Evolutionary conservation across 148 eudicot species (phyloP), one percentile per base, ranked within the genome.

Genomic region (Rhododendron molle): DNA sequence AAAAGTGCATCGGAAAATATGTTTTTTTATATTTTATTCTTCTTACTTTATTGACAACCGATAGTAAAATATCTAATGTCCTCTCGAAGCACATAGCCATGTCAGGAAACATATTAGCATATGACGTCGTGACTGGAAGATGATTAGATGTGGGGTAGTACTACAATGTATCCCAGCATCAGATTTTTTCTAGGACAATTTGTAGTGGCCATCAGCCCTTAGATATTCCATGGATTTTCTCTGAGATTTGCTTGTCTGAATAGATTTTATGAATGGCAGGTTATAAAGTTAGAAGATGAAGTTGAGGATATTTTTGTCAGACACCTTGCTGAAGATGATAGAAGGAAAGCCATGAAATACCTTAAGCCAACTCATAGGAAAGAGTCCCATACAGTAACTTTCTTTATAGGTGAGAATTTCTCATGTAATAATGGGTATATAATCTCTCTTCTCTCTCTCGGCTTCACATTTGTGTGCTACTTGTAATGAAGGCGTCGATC

Each of bases 311-410:
- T 90, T 34, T 95, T 97, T 86, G 87, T 94, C 28, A 94, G 92
- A 88, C 92, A 97, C 81, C 94, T 95, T 73, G 91, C 98, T 11
- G 85, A 91, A 85, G 98, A 95, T 85, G 94, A 97, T 84, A 92
- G 87, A 88, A 90, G 92, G 73, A 97, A 92, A 87, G 99, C 98
- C 83, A 95, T 95, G 99, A 95, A 91, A 83, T 97, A 97, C 91
- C 95, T 97, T 23, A 97, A 92, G 82, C 99, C 98, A 21, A 92
- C 93, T 76, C 99, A 93, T 72, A 91, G 91, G 40, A 93, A 92
- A 89, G 99, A 95, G 73, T 97, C 99, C 1, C 99, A 97, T 89
- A 88, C 94, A 56, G 92, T 94, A 14, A 97, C 98, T 44, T 97
- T 95, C 91, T 95, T 97, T 86, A 97, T 91, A 74, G 99, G 98